These are phyloP conservation scores for Drechslerella dactyloides DNA, from an alignment of 2,329 filamentous ascomycete species.

Conservation along the genomic window DNA sequence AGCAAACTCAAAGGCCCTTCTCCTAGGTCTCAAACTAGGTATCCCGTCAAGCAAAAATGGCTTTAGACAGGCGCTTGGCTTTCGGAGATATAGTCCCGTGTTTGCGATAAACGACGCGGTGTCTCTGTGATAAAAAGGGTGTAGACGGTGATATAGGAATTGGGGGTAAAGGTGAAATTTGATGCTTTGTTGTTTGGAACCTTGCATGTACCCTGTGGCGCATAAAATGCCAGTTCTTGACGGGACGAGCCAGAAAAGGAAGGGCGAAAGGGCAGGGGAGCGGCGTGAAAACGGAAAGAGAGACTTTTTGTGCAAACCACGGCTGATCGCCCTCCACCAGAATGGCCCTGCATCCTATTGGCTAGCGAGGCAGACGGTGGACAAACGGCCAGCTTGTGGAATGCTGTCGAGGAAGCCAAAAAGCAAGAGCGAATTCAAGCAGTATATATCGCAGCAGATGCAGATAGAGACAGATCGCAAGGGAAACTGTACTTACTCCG, in stretches of 20 bases:
- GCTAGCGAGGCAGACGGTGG: conserved; percentile 20
- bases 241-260: conserved; percentile 51
- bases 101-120: conserved; percentile 12
- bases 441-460: background rate
- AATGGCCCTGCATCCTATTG: conserved; percentile 47
- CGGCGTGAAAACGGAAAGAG: conserved; percentile 51
- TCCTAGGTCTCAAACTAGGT: conserved; percentile 6
- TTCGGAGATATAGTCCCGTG: conserved; percentile 2
- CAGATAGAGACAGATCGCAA: background rate
- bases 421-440: background rate
- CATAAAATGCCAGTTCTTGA: conserved; percentile 51
- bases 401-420: conserved; percentile 8
- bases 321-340: conserved; percentile 45
- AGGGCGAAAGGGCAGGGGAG: conserved; percentile 50
- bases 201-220: conserved; percentile 50
- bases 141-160: conserved; percentile 39
- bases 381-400: conserved; percentile 47
- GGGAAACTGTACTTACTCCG: conserved; percentile 28
- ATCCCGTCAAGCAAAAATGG: conserved; percentile 19
- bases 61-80: conserved; percentile 12
- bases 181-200: conserved; percentile 51
- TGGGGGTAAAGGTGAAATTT: conserved; percentile 51
- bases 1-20: conserved; percentile 7
- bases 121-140: conserved; percentile 19
- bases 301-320: conserved; percentile 48